These are phyloP conservation scores for Panaeolus papilionaceus DNA, from an alignment of 768 basidiomycete species.

Conservation along the genomic window DNA sequence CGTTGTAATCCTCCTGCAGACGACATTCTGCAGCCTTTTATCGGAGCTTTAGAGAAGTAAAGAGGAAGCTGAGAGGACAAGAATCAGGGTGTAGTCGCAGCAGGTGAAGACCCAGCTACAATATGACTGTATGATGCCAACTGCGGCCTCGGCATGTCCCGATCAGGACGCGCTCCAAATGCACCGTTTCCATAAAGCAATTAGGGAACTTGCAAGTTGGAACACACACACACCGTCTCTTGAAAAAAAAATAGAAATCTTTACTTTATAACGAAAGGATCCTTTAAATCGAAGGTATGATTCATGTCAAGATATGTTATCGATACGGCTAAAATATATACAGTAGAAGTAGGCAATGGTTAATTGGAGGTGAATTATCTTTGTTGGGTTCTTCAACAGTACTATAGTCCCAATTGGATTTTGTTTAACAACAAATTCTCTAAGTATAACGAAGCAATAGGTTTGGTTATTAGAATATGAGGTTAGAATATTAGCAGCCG, in stretches of 20 bases:
- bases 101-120: background rate
- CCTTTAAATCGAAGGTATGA: background rate
- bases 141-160: constrained; percentile 12
- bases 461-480: background rate
- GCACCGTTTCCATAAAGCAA: background rate
- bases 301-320: background rate
- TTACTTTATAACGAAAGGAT: too few relatives aligned
- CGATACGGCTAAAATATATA: background rate
- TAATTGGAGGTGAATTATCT: background rate
- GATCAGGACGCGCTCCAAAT: constrained; percentile 1
- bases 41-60: background rate
- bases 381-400: background rate
- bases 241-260: too few relatives aligned
- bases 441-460: background rate
- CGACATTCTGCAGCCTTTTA: constrained; percentile 45
- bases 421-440: background rate
- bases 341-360: too few relatives aligned
- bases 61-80: background rate
- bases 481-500: background rate
- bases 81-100: background rate
- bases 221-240: too few relatives aligned
- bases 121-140: constrained; percentile 1
- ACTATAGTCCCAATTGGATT: background rate
- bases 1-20: constrained; percentile 57
- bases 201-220: too few relatives aligned